Percentiles rank a stretch among this genome's conserved stretches.
Conservation (phyloP, 225 moss, liverwort and hornwort genomes). For the Straminergon stramineum region DNA sequence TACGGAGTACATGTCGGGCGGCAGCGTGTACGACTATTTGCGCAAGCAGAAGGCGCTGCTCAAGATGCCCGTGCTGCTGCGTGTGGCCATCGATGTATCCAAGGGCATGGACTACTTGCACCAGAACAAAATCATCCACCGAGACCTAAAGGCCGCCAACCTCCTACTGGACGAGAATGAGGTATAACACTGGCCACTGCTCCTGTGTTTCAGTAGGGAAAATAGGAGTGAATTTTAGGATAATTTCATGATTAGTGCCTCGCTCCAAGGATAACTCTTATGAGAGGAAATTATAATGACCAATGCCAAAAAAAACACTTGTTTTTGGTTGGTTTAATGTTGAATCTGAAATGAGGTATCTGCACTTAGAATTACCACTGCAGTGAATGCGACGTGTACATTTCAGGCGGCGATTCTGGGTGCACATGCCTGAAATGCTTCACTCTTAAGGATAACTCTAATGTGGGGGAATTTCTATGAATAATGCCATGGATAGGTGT, state of each 20-base stretch:
- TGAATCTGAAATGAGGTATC: background rate
- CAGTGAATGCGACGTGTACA: background rate
- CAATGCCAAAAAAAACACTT: background rate
- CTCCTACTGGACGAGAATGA: conserved; percentile 97
- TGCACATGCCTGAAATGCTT: background rate
- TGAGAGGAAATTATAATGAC: background rate
- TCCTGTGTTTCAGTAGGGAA: background rate
- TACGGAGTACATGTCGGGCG: conserved; percentile 92
- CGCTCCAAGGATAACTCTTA: too few species aligned
- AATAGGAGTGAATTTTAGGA: too few species aligned
- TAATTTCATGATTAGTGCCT: background rate
- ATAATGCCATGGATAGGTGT: background rate
- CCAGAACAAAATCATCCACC: conserved; percentile 95
- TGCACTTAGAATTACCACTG: background rate
- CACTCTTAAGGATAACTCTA: background rate
- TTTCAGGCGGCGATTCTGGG: background rate
- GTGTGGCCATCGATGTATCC: conserved; percentile 81
- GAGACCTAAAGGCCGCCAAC: conserved; percentile 98
- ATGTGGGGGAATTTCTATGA: background rate
- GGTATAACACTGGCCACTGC: background rate
- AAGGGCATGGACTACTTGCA: conserved; percentile 99
- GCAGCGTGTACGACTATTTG: conserved; percentile 94
- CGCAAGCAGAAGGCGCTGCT: conserved; percentile 85
- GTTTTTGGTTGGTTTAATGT: background rate
- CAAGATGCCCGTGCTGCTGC: conserved; percentile 81